phyloP scores from a whole-genome alignment of 2,329 filamentous ascomycete genomes.

The Fusarium hainanense region DNA sequence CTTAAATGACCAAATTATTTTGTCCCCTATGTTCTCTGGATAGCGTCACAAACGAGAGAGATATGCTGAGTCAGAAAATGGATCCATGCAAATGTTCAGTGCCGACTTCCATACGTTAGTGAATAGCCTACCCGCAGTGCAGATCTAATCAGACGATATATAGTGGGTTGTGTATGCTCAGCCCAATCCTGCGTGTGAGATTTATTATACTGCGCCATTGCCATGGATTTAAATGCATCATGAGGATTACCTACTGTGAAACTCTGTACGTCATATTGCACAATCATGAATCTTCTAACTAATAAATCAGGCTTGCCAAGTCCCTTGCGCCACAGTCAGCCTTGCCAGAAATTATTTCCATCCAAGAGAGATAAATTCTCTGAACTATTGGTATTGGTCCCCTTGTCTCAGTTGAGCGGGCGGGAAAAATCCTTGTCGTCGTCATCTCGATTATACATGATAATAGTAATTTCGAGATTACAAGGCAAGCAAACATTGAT shows the following conservation, averaged over 20 bases:
- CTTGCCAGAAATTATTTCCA: neutral
- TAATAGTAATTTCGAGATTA: neutral
- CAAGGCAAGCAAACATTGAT: neutral
- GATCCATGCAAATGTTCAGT: neutral
- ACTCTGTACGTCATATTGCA: neutral
- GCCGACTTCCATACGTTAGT: no score
- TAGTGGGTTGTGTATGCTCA: neutral
- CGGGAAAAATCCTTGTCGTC: constrained; percentile 18
- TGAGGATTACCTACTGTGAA: neutral
- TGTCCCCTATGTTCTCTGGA: neutral
- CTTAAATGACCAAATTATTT: neutral
- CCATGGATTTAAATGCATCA: neutral
- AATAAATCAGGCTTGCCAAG: neutral
- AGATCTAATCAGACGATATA: constrained; percentile 7
- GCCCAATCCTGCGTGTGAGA: constrained; percentile 6
- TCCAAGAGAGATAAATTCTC: neutral
- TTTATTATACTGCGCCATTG: constrained; percentile 3
- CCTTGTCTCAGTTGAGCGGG: constrained; percentile 24
- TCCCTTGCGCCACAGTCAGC: neutral
- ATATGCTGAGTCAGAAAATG: neutral
- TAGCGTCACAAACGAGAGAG: neutral
- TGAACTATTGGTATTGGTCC: neutral
- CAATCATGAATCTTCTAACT: neutral
- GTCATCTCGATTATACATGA: constrained; percentile 19
- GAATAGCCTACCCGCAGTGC: neutral